Evolutionary conservation across 2,329 filamentous ascomycete species (phyloP).

Genomic region (Furcasterigmium sp.): DNA sequence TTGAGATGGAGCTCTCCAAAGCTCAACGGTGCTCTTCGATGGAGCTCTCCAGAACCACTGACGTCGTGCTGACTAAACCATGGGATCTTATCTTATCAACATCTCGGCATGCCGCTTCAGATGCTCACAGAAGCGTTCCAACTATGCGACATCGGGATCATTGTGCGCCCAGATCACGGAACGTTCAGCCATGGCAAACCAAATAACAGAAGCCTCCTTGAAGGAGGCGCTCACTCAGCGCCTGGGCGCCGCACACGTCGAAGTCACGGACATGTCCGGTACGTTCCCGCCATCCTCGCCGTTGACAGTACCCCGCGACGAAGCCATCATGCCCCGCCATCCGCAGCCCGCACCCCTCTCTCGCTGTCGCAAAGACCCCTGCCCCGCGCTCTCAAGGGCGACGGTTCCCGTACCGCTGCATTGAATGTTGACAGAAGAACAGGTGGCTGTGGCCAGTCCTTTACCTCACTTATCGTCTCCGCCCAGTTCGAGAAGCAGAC

Average conservation of each 20-base stretch:
- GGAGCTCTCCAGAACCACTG: too few species aligned
- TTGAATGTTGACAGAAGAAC: too few species aligned
- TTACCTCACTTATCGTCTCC: conserved; percentile 56
- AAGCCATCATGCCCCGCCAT: conserved; percentile 8
- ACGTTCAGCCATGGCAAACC: conserved; percentile 39
- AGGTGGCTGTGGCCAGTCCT: conserved; percentile 59
- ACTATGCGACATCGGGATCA: too few species aligned
- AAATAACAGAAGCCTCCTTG: conserved; percentile 70
- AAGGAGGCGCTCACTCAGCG: conserved; percentile 63
- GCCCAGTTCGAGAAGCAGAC: conserved; percentile 65
- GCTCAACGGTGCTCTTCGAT: too few species aligned
- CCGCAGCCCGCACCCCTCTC: neutral
- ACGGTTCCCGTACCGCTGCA: too few species aligned
- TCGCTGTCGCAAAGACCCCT: conserved; percentile 4
- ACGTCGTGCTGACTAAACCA: neutral
- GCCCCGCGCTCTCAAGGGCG: too few species aligned
- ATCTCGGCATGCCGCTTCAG: too few species aligned
- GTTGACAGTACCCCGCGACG: neutral
- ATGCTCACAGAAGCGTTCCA: too few species aligned
- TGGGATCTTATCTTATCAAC: neutral
- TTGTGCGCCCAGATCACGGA: conserved; percentile 4
- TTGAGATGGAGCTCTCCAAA: neutral
- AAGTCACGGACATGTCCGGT: conserved; percentile 93
- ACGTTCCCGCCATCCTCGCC: conserved; percentile 19
- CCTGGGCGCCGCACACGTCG: conserved; percentile 71